These are phyloP conservation scores for Pseudonitzschia delicatissima DNA, from an alignment of 108 stramenopile species.

Conservation along the genomic window DNA sequence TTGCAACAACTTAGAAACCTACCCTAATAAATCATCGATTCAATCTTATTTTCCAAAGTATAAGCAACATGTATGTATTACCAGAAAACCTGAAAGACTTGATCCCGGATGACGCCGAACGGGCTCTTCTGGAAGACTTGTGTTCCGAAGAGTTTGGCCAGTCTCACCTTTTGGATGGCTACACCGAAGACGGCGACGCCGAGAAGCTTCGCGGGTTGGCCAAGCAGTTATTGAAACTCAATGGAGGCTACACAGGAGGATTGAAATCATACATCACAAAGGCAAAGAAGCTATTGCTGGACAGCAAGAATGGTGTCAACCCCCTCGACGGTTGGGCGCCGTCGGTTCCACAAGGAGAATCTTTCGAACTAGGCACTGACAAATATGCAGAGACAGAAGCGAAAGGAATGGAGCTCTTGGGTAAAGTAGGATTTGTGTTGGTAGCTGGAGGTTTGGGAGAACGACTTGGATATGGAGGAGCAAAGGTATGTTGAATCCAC, in stretches of 20 bases:
- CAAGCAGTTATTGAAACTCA: conserved; percentile 52
- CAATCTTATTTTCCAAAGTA: no score
- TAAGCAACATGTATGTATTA: no score
- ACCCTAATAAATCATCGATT: no score
- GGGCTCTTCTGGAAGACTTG: conserved; percentile 37
- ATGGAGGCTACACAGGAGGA: conserved; percentile 63
- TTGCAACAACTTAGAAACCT: no score
- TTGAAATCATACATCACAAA: conserved; percentile 63
- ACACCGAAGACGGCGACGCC: conserved; percentile 22
- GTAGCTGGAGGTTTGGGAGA: conserved; percentile 98
- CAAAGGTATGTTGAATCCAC: conserved; percentile 68
- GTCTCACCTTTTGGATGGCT: conserved; percentile 54
- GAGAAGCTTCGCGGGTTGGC: conserved; percentile 36
- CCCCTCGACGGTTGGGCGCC: conserved; percentile 95
- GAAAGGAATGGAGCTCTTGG: conserved; percentile 59
- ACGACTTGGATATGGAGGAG: conserved; percentile 93
- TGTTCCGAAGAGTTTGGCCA: conserved; percentile 50
- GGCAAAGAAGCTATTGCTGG: conserved; percentile 56
- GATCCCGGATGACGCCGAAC: conserved; percentile 13
- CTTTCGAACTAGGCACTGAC: conserved; percentile 62
- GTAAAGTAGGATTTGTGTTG: conserved; percentile 79
- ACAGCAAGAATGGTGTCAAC: conserved; percentile 79
- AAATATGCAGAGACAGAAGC: conserved; percentile 57
- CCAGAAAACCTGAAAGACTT: conserved; percentile 7
- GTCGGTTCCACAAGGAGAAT: conserved; percentile 73